Conservation (phyloP, 768 basidiomycete genomes). For the Tubosaeta brunneosetosa region DNA sequence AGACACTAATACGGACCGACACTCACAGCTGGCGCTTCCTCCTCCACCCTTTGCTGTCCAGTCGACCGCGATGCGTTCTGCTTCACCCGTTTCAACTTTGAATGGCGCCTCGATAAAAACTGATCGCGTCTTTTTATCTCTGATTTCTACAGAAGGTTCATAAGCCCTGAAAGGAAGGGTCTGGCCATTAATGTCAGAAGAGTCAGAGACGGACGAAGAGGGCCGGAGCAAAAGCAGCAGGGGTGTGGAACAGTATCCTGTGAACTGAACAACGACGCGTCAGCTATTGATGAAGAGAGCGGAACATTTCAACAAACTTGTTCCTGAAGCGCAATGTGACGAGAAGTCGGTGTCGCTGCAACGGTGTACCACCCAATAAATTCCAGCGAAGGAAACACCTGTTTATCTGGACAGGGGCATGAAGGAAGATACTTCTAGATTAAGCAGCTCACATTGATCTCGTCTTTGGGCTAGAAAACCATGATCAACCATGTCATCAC, state of each 20-base stretch:
- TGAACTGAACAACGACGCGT: slow-evolving; percentile 52
- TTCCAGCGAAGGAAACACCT: slow-evolving; percentile 96
- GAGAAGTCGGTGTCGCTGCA: slow-evolving; percentile 63
- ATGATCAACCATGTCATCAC: slow-evolving; percentile 64
- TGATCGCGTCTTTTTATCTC: slow-evolving; percentile 68
- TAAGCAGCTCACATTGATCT: slow-evolving; percentile 69
- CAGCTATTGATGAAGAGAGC: neutral
- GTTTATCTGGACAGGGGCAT: slow-evolving; percentile 64
- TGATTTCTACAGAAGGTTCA: slow-evolving; percentile 84
- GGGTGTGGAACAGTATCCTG: slow-evolving; percentile 80
- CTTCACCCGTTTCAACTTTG: slow-evolving; percentile 94
- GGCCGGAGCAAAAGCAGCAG: slow-evolving; percentile 78
- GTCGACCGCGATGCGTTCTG: slow-evolving; percentile 97
- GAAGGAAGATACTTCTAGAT: slow-evolving; percentile 1
- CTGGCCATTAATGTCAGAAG: slow-evolving; percentile 56
- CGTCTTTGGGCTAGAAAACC: slow-evolving; percentile 76
- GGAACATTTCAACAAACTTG: slow-evolving; percentile 48
- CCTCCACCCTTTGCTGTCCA: slow-evolving; percentile 87
- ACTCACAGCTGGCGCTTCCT: slow-evolving; percentile 74
- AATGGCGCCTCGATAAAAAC: slow-evolving; percentile 84
- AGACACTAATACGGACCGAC: neutral
- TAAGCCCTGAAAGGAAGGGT: slow-evolving; percentile 91
- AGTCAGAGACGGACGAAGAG: slow-evolving; percentile 39
- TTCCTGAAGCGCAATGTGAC: slow-evolving; percentile 79
- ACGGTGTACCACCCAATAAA: slow-evolving; percentile 98